A percentile compares a stretch with the other conserved stretches of the same genome.
Conservation (phyloP, 495 filamentous ascomycete genomes). For the Daldinia decipiens region DNA sequence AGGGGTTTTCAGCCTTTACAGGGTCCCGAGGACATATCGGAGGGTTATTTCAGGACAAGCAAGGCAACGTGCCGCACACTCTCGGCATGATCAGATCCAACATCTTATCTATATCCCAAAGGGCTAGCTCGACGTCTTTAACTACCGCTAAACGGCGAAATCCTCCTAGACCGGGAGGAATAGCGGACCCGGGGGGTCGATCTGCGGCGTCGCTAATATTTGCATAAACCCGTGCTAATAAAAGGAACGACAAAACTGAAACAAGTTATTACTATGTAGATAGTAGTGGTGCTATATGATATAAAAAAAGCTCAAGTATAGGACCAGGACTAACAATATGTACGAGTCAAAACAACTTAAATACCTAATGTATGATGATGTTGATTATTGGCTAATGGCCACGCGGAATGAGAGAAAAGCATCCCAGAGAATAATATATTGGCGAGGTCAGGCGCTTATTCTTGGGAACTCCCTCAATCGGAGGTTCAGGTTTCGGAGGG, state of each 20-base stretch:
- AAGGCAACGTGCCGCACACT: neutral
- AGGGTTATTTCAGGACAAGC: slow-evolving; percentile 1
- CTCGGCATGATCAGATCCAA: slow-evolving; percentile 13
- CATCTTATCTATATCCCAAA: slow-evolving; percentile 2
- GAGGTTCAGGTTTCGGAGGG: slow-evolving; percentile 15
- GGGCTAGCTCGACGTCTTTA: slow-evolving; percentile 5
- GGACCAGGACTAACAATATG: neutral
- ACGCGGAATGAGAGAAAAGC: neutral
- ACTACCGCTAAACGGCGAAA: slow-evolving; percentile 13
- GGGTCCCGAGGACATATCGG: neutral
- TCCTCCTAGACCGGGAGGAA: neutral
- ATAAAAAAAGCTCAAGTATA: neutral
- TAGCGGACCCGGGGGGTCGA: slow-evolving; percentile 27
- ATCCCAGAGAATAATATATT: slow-evolving; percentile 8
- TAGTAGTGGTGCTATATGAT: slow-evolving; percentile 20
- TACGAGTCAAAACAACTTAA: slow-evolving; percentile 16
- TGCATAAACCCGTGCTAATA: slow-evolving; percentile 13
- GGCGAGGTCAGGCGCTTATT: slow-evolving; percentile 39
- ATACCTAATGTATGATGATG: no score
- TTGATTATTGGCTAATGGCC: slow-evolving; percentile 10
- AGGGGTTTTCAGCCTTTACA: neutral
- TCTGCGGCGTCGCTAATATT: slow-evolving; percentile 22
- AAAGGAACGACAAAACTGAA: slow-evolving; percentile 20
- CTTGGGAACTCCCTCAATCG: slow-evolving; percentile 25
- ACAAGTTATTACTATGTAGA: slow-evolving; percentile 23